Evolutionary conservation across 208 protist genomes (phyloP).

Genomic region (Trypanosoma mega): DNA sequence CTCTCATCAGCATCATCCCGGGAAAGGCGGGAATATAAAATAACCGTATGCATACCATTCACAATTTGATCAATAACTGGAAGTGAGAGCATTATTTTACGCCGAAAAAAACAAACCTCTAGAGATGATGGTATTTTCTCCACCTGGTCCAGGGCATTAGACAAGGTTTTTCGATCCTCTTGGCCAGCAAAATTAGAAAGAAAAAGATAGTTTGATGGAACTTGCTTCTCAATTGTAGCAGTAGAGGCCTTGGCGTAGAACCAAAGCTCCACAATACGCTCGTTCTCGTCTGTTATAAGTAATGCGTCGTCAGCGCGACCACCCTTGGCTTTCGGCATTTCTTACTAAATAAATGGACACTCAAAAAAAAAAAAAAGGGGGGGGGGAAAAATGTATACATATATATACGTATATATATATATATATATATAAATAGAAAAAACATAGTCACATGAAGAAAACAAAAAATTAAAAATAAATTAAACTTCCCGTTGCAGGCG

Average conservation of each 20-base stretch:
- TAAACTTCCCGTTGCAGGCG: too few species aligned
- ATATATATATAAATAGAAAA: slow-evolving; percentile 5
- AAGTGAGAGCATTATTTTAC: slow-evolving; percentile 16
- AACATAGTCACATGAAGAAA: slow-evolving; percentile 1
- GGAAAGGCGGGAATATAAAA: slow-evolving; percentile 3
- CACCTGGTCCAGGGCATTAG: slow-evolving; percentile 1
- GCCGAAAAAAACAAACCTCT: slow-evolving; percentile 18
- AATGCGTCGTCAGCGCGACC: slow-evolving; percentile 15
- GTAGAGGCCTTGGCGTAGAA: slow-evolving; percentile 13
- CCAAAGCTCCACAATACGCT: slow-evolving; percentile 29
- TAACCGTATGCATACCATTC: slow-evolving; percentile 14
- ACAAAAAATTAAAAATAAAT: neutral
- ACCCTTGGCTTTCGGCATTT: slow-evolving; percentile 18
- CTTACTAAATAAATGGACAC: neutral
- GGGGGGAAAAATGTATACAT: neutral
- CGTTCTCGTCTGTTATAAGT: slow-evolving; percentile 22
- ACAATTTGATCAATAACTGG: slow-evolving; percentile 8
- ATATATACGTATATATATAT: neutral
- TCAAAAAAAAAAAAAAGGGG: neutral
- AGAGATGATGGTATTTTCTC: slow-evolving; percentile 12
- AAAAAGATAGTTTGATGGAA: slow-evolving; percentile 18
- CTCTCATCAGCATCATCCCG: neutral
- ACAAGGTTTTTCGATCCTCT: slow-evolving; percentile 18
- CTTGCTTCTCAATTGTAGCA: slow-evolving; percentile 9
- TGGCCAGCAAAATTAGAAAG: slow-evolving; percentile 13